Base-by-base conservation (phyloP, 192 early-diverging fungal species). In the Oehlia diaphana region DNA sequence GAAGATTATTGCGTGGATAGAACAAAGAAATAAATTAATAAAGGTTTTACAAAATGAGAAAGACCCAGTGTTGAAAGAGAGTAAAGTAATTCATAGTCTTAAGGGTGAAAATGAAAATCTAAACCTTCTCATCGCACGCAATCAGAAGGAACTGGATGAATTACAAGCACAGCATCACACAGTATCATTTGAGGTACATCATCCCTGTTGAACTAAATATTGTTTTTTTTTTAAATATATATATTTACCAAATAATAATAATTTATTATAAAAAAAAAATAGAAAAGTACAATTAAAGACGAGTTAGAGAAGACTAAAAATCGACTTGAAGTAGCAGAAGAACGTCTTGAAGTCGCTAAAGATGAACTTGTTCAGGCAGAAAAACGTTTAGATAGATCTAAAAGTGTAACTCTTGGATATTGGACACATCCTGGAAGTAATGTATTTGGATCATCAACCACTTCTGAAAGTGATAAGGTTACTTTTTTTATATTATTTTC, bases 361-460 rank as follows among this genome's bases (percentile, higher is more conserved):
- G 70, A 72, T 49, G 21, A 72, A 9, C 26, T 72, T 26, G 9
- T 4, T 44, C 39, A 72, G 23, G 21, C 33, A 26, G 70, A 72
- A 49, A 72, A 72, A 14, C 26, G 33, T 28, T n/a, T 72, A 9
- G 70, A 72, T 72, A 72, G 44, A 72, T 72, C 70, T 47, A 72
- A 72, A n/a, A 72, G 70, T 19, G 26, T 72, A 4, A 72, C 70
- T 49, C 33, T 72, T 35, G 33, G 33, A 35, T n/a, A 12, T 26
- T 72, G 21, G 26, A 21, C 35, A 69, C 37, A 37, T 69, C 21
- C 39, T 49, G 70, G 42, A 49, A 49, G 9, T 28, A 72, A 72
- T 65, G 13, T 31, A 4, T 31, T 28, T 13, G 64, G 28, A 65
- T 31, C 64, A 3, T 31, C n/a, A 65, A 28, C 64, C 12, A 26